Conservation (phyloP, 768 basidiomycete genomes). For the Podaxis mareebaensis region DNA sequence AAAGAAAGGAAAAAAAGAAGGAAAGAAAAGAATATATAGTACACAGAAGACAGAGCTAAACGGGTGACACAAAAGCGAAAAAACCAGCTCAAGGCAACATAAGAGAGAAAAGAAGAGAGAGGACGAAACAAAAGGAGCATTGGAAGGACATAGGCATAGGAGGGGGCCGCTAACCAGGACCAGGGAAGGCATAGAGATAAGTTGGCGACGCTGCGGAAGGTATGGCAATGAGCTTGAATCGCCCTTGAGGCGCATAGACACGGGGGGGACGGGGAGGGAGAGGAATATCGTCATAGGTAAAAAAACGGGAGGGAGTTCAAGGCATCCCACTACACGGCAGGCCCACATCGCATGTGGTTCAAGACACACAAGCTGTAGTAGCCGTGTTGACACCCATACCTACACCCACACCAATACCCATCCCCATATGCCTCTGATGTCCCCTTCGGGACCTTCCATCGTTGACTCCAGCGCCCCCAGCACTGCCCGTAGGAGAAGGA, state of each 20-base stretch:
- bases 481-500: neutral
- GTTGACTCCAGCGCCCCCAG: neutral
- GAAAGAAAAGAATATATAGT: neutral
- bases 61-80: slow-evolving; percentile 5
- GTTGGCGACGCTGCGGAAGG: neutral
- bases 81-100: neutral
- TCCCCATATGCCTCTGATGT: neutral
- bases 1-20: neutral
- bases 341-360: neutral
- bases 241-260: neutral
- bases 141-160: neutral
- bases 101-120: neutral
- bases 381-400: neutral
- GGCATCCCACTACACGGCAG: neutral
- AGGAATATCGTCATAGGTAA: neutral
- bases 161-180: neutral
- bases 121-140: neutral
- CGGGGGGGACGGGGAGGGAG: neutral
- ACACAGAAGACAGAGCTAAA: neutral
- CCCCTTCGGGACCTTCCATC: neutral
- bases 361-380: slow-evolving; percentile 13
- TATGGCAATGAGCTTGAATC: too few relatives aligned
- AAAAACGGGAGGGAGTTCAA: neutral
- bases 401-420: slow-evolving; percentile 5
- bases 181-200: neutral